A percentile compares a stretch with the other conserved stretches of the same genome.
phyloP scores from a whole-genome alignment of 2,329 filamentous ascomycete species.

The Fusarium phyllophilum region DNA sequence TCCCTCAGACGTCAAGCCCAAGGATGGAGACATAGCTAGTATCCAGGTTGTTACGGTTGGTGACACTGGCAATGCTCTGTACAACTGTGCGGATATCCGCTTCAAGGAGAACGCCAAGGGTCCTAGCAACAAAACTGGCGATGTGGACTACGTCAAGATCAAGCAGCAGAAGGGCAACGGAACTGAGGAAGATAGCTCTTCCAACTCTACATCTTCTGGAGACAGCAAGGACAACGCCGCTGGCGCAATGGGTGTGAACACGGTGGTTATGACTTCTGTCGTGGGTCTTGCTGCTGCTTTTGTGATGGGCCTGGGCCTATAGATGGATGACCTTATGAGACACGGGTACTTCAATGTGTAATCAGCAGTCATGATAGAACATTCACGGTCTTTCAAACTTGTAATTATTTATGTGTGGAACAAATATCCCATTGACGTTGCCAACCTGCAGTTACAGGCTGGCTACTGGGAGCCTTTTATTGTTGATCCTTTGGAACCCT shows the following conservation, averaged over 20 bases:
- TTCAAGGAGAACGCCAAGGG: slow-evolving; percentile 65
- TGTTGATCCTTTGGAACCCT: not conserved
- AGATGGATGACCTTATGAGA: slow-evolving; percentile 1
- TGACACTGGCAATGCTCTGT: slow-evolving; percentile 68
- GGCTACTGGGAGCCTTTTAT: not conserved
- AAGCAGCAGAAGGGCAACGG: slow-evolving; percentile 43
- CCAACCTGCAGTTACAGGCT: not conserved
- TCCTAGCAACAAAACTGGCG: slow-evolving; percentile 50
- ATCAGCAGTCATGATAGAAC: slow-evolving; percentile 11
- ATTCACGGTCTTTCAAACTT: slow-evolving; percentile 17
- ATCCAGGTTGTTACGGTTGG: slow-evolving; percentile 76
- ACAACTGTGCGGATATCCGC: slow-evolving; percentile 80
- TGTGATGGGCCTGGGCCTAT: slow-evolving; percentile 51
- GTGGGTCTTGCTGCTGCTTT: slow-evolving; percentile 53
- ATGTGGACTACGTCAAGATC: slow-evolving; percentile 57
- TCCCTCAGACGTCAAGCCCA: slow-evolving; percentile 58
- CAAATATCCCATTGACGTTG: not conserved
- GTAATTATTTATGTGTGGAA: slow-evolving; percentile 18
- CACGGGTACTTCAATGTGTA: slow-evolving; percentile 6
- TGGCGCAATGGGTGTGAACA: slow-evolving; percentile 38
- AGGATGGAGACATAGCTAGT: slow-evolving; percentile 71
- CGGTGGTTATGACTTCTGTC: slow-evolving; percentile 47
- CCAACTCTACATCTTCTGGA: slow-evolving; percentile 25
- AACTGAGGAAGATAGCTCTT: slow-evolving; percentile 31
- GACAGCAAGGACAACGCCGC: slow-evolving; percentile 39